Percentiles rank a stretch among this genome's conserved stretches.
phyloP scores from a whole-genome alignment of 805 yeast genomes.

The Clavispora fructus region DNA sequence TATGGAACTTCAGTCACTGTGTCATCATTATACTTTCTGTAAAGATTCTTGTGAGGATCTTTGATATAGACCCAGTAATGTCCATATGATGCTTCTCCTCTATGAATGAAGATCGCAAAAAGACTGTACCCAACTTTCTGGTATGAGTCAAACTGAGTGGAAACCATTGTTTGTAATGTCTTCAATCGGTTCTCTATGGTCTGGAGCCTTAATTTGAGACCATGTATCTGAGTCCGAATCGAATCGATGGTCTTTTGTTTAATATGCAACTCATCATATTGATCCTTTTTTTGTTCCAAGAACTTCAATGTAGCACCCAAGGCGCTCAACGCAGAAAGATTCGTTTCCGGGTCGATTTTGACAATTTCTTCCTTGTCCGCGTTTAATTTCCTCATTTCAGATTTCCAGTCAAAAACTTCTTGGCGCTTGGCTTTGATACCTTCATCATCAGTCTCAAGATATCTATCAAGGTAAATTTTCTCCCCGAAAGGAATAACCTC shows the following conservation, averaged over 20 bases:
- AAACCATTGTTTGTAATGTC: conserved; percentile 44
- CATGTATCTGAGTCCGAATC: conserved; percentile 42
- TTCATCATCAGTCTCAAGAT: conserved; percentile 62
- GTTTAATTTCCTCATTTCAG: conserved; percentile 41
- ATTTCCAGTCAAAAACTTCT: conserved; percentile 61
- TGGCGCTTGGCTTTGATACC: conserved; percentile 48
- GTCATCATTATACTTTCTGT: conserved; percentile 92
- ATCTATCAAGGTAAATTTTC: conserved; percentile 79
- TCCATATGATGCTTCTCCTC: conserved; percentile 95
- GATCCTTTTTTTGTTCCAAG: conserved; percentile 39
- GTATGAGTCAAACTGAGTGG: conserved; percentile 57
- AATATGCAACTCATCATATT: conserved; percentile 30
- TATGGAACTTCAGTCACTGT: conserved; percentile 75
- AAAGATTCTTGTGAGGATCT: conserved; percentile 62
- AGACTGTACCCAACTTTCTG: conserved; percentile 68
- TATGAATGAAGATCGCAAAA: conserved; percentile 88
- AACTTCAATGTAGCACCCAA: conserved; percentile 54
- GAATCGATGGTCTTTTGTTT: conserved; percentile 44
- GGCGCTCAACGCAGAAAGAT: conserved; percentile 32
- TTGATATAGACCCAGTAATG: conserved; percentile 95
- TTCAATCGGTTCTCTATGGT: conserved; percentile 37
- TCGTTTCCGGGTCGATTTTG: conserved; percentile 33
- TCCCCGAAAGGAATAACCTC: conserved; percentile 81
- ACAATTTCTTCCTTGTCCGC: conserved; percentile 39
- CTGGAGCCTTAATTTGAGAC: conserved; percentile 43